Conservation (phyloP, 805 yeast genomes). For the Lipomyces chichibuensis region DNA sequence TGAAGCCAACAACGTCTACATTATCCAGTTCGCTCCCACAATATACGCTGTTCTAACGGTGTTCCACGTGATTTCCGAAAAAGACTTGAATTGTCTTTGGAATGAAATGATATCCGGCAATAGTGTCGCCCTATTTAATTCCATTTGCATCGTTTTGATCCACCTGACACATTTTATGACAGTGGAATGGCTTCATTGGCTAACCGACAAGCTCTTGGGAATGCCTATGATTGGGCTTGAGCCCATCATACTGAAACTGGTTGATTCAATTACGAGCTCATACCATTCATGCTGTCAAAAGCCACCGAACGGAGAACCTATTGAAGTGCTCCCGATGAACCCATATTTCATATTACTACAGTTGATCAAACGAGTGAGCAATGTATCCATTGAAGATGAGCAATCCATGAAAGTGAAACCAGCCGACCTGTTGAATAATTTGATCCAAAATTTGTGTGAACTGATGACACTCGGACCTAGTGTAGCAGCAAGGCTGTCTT, state of each 20-base stretch:
- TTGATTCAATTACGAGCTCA: conserved; percentile 14
- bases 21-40: conserved; percentile 26
- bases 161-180: conserved; percentile 17
- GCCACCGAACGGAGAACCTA: not conserved
- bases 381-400: conserved; percentile 21
- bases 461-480: conserved; percentile 14
- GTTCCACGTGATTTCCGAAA: conserved; percentile 14
- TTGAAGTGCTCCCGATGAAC: conserved; percentile 11
- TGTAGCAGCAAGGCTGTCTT: conserved; percentile 1
- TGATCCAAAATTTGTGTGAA: conserved; percentile 1
- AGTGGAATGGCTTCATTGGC: conserved; percentile 21
- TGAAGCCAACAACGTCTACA: conserved; percentile 20
- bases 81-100: conserved; percentile 21
- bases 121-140: conserved; percentile 6
- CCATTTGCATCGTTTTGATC: conserved; percentile 14
- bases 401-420: conserved; percentile 2
- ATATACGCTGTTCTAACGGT: conserved; percentile 19
- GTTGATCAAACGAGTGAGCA: conserved; percentile 18
- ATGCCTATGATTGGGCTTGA: conserved; percentile 17
- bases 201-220: conserved; percentile 10
- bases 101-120: conserved; percentile 16
- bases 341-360: conserved; percentile 19
- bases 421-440: not conserved
- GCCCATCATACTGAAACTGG: conserved; percentile 18
- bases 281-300: conserved; percentile 6